Conservation (phyloP, 2,329 filamentous ascomycete genomes). For the Claviceps sp. region DNA sequence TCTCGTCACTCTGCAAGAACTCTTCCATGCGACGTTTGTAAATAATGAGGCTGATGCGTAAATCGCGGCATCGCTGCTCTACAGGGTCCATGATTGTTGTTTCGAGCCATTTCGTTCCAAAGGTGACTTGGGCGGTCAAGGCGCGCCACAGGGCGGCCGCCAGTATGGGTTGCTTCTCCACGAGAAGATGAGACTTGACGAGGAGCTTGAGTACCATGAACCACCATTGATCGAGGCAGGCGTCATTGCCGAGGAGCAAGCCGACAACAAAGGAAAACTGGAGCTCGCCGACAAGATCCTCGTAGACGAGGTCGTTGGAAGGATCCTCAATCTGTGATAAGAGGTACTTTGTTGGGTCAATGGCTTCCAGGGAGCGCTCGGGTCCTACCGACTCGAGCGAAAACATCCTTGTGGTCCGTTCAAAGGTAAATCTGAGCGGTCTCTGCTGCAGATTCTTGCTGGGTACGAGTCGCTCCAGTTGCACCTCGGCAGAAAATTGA, state of each 20-base stretch:
- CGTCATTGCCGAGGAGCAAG: conserved; percentile 42
- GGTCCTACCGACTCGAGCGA: conserved; percentile 23
- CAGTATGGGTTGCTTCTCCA: conserved; percentile 28
- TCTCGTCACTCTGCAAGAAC: conserved; percentile 22
- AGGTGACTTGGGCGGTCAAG: conserved; percentile 41
- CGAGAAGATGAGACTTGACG: conserved; percentile 35
- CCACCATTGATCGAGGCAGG: conserved; percentile 51
- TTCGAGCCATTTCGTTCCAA: conserved; percentile 35
- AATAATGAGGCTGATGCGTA: conserved; percentile 35
- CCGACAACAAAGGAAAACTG: conserved; percentile 47
- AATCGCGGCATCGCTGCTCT: conserved; percentile 16
- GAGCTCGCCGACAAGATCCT: conserved; percentile 43
- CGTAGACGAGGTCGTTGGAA: conserved; percentile 14
- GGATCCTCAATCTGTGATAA: conserved; percentile 22
- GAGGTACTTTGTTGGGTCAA: conserved; percentile 36
- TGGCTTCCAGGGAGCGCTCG: conserved; percentile 29
- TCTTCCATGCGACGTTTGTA: conserved; percentile 43
- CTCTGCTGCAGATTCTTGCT: conserved; percentile 19
- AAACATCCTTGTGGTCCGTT: conserved; percentile 28
- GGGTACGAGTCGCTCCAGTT: conserved; percentile 26
- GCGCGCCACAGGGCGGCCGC: conserved; percentile 33
- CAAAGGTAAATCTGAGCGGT: conserved; percentile 36
- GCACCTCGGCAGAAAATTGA: conserved; percentile 23
- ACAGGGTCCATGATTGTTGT: conserved; percentile 28
- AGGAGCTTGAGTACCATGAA: conserved; percentile 38